Evolutionary conservation across 2,329 filamentous ascomycete species (phyloP).

Genomic region (Remersonia thermophila): DNA sequence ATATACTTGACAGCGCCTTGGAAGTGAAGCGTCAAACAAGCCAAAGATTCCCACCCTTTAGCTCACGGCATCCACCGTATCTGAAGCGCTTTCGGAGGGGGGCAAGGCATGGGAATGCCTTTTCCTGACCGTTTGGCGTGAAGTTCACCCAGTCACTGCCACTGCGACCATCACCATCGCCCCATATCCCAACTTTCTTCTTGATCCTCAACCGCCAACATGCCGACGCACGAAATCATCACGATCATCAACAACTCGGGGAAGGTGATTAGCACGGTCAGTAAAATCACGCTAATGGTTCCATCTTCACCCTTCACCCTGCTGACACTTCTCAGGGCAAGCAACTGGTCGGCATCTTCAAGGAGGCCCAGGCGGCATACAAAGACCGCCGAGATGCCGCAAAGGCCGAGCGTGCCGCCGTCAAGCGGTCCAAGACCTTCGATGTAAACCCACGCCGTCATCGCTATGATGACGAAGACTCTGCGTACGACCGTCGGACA

Average conservation of each 20-base stretch:
- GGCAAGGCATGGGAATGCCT: too few relatives aligned
- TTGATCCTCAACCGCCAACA: constrained; percentile 5
- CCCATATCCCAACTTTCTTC: not conserved
- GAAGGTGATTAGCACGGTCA: constrained; percentile 78
- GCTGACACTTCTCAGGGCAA: constrained; percentile 51
- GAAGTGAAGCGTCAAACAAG: too few relatives aligned
- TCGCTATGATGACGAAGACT: constrained; percentile 15
- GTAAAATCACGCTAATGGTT: not conserved
- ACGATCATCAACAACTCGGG: constrained; percentile 84
- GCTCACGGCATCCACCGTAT: too few relatives aligned
- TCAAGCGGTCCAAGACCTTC: constrained; percentile 50
- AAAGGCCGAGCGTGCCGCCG: constrained; percentile 44
- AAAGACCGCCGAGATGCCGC: constrained; percentile 76
- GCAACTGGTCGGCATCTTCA: constrained; percentile 80
- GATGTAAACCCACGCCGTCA: constrained; percentile 23
- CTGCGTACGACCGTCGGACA: constrained; percentile 17
- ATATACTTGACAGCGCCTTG: too few relatives aligned
- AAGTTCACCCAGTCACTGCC: too few relatives aligned
- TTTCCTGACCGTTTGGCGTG: too few relatives aligned
- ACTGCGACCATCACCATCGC: not conserved
- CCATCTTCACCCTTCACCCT: not conserved
- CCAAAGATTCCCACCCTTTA: too few relatives aligned
- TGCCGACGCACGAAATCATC: constrained; percentile 49
- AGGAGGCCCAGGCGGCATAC: constrained; percentile 81
- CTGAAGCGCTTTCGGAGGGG: too few relatives aligned